Conservation (phyloP, 2,329 filamentous ascomycete genomes). For the Colletotrichum incanum region DNA sequence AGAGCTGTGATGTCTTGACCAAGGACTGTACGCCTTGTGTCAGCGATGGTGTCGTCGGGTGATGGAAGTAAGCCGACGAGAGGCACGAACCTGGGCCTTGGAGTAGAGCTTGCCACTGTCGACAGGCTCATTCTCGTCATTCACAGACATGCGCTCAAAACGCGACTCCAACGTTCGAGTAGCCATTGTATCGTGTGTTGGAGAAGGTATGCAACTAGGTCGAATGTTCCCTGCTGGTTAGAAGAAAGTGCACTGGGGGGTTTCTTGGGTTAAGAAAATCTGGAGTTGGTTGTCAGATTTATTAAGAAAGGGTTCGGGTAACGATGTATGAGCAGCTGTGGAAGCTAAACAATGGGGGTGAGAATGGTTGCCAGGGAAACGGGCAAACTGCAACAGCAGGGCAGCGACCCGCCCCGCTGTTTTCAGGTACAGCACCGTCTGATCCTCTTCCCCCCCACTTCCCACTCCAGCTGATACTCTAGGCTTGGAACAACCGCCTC, state of each 20-base stretch:
- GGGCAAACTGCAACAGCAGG: conserved; percentile 27
- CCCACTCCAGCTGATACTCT: conserved; percentile 14
- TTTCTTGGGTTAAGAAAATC: conserved; percentile 20
- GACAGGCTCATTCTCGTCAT: conserved; percentile 84
- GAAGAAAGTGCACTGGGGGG: conserved; percentile 29
- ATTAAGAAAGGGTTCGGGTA: conserved; percentile 37
- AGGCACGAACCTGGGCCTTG: conserved; percentile 80
- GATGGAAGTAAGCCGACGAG: not conserved
- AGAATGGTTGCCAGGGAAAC: conserved; percentile 38
- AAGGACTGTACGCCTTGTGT: conserved; percentile 50
- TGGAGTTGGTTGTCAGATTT: conserved; percentile 21
- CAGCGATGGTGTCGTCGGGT: conserved; percentile 50
- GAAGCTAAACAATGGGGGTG: conserved; percentile 39
- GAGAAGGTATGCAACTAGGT: conserved; percentile 28
- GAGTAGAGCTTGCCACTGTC: conserved; percentile 71
- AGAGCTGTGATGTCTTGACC: conserved; percentile 60
- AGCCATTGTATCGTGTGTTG: conserved; percentile 68
- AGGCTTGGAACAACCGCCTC: not conserved
- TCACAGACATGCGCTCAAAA: conserved; percentile 91
- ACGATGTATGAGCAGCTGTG: conserved; percentile 33
- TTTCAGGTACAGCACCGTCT: conserved; percentile 17
- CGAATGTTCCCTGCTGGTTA: conserved; percentile 42
- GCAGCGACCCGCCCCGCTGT: conserved; percentile 40
- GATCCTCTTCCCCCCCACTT: conserved; percentile 19
- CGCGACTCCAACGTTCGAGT: conserved; percentile 86